These are phyloP conservation scores for Elsinoe ampelina DNA, from an alignment of 2,329 filamentous ascomycete species.

Conservation along the genomic window DNA sequence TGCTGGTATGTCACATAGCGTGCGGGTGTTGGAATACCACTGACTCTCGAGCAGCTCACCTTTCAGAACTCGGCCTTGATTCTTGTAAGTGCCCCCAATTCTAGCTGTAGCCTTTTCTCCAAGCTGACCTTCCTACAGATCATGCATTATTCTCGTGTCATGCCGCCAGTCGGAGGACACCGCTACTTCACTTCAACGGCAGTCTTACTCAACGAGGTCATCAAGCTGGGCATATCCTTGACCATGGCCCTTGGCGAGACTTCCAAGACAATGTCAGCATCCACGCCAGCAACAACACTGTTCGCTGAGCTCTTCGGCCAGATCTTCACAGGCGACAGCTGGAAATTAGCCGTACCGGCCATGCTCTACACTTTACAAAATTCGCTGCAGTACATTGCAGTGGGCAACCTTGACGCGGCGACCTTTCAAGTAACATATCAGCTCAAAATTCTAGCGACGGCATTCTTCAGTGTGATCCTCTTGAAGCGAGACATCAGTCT, in stretches of 20 bases:
- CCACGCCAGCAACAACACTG: conserved; percentile 69
- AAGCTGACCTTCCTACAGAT: conserved; percentile 45
- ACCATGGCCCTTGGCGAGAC: conserved; percentile 83
- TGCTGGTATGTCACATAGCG: conserved; percentile 43
- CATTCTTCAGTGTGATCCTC: conserved; percentile 74
- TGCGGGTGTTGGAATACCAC: not conserved
- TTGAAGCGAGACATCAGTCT: conserved; percentile 60
- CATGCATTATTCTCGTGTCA: conserved; percentile 89
- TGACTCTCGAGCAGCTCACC: conserved; percentile 50
- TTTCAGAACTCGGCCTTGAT: conserved; percentile 74
- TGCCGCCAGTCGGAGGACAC: conserved; percentile 74
- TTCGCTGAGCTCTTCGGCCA: conserved; percentile 70
- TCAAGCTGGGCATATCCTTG: conserved; percentile 79
- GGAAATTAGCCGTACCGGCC: conserved; percentile 88
- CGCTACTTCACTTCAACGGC: conserved; percentile 91
- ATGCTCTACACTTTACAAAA: conserved; percentile 86
- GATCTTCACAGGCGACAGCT: conserved; percentile 83
- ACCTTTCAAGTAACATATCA: conserved; percentile 93
- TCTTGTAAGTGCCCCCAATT: conserved; percentile 39
- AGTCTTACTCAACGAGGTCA: conserved; percentile 83
- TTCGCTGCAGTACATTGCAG: conserved; percentile 82
- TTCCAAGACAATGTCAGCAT: conserved; percentile 65
- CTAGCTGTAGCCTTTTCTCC: no score
- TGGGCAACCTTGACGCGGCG: conserved; percentile 83
- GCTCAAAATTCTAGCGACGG: conserved; percentile 85